Evolutionary conservation across 2,329 filamentous ascomycete species (phyloP).

Genomic region (Microsporum audouinii): DNA sequence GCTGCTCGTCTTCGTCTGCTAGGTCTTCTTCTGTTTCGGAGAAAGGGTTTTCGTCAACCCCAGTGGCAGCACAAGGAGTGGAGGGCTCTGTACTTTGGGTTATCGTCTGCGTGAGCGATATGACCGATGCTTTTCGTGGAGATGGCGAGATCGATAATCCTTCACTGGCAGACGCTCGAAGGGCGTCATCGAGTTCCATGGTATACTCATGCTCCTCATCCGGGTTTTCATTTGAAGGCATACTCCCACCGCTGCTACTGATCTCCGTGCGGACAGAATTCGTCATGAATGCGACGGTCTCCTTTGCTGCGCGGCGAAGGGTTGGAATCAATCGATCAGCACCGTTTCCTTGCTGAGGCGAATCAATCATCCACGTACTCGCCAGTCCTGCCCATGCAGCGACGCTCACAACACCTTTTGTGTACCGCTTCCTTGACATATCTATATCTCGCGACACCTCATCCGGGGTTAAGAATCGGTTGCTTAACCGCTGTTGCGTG

Average conservation of each 20-base stretch:
- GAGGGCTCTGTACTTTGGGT: constrained; percentile 27
- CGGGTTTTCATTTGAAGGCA: background rate
- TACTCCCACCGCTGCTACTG: constrained; percentile 19
- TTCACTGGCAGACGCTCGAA: background rate
- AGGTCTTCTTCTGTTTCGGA: constrained; percentile 8
- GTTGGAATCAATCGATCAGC: constrained; percentile 33
- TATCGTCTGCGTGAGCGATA: constrained; percentile 33
- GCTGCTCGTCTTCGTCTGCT: constrained; percentile 8
- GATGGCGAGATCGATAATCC: constrained; percentile 7
- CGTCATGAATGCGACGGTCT: constrained; percentile 29
- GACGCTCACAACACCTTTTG: constrained; percentile 27
- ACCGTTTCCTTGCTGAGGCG: constrained; percentile 27
- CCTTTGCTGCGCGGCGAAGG: constrained; percentile 31
- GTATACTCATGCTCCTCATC: background rate
- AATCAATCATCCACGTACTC: constrained; percentile 30
- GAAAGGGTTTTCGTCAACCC: constrained; percentile 5
- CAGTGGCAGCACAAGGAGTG: constrained; percentile 7
- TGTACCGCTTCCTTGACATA: constrained; percentile 30
- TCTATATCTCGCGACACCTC: constrained; percentile 25
- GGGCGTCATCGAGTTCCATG: background rate
- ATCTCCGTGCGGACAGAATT: constrained; percentile 34
- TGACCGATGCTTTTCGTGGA: constrained; percentile 30
- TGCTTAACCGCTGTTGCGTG: constrained; percentile 24
- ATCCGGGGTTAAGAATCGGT: constrained; percentile 21
- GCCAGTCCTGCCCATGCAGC: constrained; percentile 31